A percentile compares a stretch with the other conserved stretches of the same genome.
Evolutionary conservation across 805 yeast species (phyloP).

Genomic region (Pichia exigua): DNA sequence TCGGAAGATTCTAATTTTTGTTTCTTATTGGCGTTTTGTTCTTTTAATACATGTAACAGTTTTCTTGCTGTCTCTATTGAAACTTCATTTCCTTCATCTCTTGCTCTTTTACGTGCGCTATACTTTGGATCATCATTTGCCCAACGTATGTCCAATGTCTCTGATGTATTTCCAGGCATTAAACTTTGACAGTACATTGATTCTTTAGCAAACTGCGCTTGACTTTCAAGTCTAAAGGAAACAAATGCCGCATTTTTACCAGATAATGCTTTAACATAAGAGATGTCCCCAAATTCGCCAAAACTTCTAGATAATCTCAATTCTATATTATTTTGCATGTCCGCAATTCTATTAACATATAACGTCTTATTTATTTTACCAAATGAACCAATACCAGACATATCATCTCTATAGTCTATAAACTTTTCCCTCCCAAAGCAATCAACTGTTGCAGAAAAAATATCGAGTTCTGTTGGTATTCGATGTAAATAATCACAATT

Average conservation of each 20-base stretch:
- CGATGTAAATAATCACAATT: constrained; percentile 75
- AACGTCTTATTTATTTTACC: constrained; percentile 61
- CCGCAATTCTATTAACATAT: constrained; percentile 57
- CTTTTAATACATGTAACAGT: constrained; percentile 30
- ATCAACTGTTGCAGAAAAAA: constrained; percentile 57
- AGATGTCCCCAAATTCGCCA: constrained; percentile 69
- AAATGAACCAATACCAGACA: constrained; percentile 90
- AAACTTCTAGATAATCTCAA: constrained; percentile 42
- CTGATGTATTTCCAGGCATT: constrained; percentile 36
- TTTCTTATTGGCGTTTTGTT: constrained; percentile 14
- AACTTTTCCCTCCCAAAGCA: constrained; percentile 91
- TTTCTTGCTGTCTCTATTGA: constrained; percentile 47
- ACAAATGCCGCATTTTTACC: constrained; percentile 72
- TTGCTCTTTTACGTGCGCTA: constrained; percentile 41
- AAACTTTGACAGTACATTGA: constrained; percentile 84
- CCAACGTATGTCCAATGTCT: constrained; percentile 71
- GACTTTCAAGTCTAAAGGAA: constrained; percentile 55
- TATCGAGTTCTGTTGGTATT: constrained; percentile 56
- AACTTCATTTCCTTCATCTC: constrained; percentile 40
- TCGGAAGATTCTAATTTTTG: background rate
- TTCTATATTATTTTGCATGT: constrained; percentile 27
- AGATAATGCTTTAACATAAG: constrained; percentile 52
- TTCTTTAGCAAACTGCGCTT: constrained; percentile 93
- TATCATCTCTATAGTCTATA: constrained; percentile 77
- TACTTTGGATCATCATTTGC: constrained; percentile 87